Evolutionary conservation across 2,329 filamentous ascomycete genomes (phyloP).

Genomic region (Ophiosphaerella korrae): DNA sequence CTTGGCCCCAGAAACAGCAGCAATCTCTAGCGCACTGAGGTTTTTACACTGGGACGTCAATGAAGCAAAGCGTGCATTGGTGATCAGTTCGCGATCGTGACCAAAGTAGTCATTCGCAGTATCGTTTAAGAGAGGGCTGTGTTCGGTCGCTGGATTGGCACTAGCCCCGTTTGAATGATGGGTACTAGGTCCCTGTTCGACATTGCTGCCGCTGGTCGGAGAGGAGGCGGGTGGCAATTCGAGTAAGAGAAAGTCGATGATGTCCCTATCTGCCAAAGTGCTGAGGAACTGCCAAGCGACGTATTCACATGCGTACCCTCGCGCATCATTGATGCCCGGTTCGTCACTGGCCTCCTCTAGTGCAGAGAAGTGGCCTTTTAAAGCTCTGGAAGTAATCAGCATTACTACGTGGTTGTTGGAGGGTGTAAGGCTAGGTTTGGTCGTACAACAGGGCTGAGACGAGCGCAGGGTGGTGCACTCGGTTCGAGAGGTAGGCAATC

Average conservation of each 20-base stretch:
- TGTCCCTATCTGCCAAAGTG: constrained; percentile 72
- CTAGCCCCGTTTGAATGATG: constrained; percentile 17
- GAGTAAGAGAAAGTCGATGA: constrained; percentile 74
- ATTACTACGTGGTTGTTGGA: background rate
- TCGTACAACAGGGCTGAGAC: constrained; percentile 76
- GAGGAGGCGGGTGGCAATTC: constrained; percentile 62
- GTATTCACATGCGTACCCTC: constrained; percentile 77
- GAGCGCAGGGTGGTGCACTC: constrained; percentile 70
- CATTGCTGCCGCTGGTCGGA: constrained; percentile 16
- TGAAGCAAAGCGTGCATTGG: constrained; percentile 57
- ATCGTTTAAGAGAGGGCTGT: constrained; percentile 31
- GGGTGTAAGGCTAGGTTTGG: background rate
- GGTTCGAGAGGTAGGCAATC: constrained; percentile 66
- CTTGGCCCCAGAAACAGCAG: constrained; percentile 79
- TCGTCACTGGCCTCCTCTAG: constrained; percentile 63
- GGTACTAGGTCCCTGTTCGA: constrained; percentile 7
- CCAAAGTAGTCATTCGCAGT: constrained; percentile 31
- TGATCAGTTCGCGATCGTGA: constrained; percentile 28
- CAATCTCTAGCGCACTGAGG: constrained; percentile 86
- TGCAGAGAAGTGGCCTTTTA: constrained; percentile 75
- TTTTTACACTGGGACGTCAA: constrained; percentile 75
- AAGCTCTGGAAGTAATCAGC: constrained; percentile 57
- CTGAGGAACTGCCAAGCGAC: constrained; percentile 80
- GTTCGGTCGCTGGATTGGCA: constrained; percentile 21
- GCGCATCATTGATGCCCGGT: constrained; percentile 68